These are phyloP conservation scores for Saprolegnia parasitica DNA, from an alignment of 352 stramenopile genomes.

Conservation along the genomic window DNA sequence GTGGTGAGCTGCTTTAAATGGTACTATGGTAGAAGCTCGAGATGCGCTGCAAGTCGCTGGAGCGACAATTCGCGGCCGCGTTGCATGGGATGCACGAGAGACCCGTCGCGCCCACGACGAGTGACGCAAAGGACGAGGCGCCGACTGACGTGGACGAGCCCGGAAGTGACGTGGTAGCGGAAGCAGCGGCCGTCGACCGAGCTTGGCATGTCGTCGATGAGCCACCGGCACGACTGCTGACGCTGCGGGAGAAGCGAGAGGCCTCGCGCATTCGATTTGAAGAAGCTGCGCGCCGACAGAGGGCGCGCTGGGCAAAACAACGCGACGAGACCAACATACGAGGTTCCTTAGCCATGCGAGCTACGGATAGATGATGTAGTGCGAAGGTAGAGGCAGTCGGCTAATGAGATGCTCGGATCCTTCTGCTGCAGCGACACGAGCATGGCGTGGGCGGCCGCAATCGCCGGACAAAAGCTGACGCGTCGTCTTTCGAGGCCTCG, in stretches of 20 bases:
- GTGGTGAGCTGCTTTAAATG: too few species aligned
- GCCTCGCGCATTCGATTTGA: conserved; percentile 19
- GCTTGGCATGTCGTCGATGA: too few species aligned
- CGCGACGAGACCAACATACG: too few species aligned
- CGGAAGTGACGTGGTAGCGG: too few species aligned
- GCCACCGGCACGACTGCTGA: background rate
- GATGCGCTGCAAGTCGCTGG: background rate
- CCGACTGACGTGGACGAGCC: too few species aligned
- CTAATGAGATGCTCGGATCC: background rate
- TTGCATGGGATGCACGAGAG: background rate
- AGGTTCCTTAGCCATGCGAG: too few species aligned
- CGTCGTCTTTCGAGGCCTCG: conserved; percentile 32
- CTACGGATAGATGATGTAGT: too few species aligned
- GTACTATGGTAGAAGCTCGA: background rate
- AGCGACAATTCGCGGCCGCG: background rate
- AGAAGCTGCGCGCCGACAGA: background rate
- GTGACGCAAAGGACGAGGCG: background rate
- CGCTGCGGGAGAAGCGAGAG: conserved; percentile 11
- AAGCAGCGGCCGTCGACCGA: too few species aligned
- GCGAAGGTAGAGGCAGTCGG: background rate
- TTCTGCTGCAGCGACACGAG: conserved; percentile 23
- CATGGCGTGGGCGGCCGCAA: background rate
- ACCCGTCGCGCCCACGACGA: too few species aligned
- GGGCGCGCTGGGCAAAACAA: conserved; percentile 3
- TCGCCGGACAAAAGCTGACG: background rate